Base-by-base conservation (phyloP, 768 basidiomycete species). In the Xanthoconium stramineum region DNA sequence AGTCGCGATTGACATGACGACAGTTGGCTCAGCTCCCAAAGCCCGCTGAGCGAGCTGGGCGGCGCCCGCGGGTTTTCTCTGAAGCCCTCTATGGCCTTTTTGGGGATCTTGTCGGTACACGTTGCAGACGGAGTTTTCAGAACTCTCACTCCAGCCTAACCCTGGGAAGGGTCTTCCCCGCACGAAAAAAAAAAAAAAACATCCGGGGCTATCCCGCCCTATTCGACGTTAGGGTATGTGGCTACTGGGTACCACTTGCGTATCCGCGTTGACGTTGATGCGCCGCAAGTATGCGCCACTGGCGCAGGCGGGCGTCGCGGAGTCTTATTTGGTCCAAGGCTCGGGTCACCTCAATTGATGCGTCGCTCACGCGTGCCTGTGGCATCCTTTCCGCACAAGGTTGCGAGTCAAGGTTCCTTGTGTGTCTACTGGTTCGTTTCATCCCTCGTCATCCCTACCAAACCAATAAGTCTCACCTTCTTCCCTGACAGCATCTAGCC, bases 311-410 rank as follows among this genome's bases (percentile, higher is more conserved):
- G n/a, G 32, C 8, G 28, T 37, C 43, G 52, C 42, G 42, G 10
- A 24, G 12, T 36, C 35, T 19, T 32, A 40, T 32, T 12, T 10
- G 35, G 12, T 12, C 42, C 54, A 61, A 48, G 50, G 49, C 7
- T 50, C 38, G 47, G 44, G 58, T 52, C 54, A 19, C 37, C 53
- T 49, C 47, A 57, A 65, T 47, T 52, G 52, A 36, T 20, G 24
- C 24, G 17, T 19, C n/a, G 6, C 32, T 17, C 15, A 30, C 52
- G 19, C 42, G 63, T 62, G 19, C 63, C 63, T 65, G 60, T 40
- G 49, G 33, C 33, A 12, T 35, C 12, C 33, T 8, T 35, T 35
- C 5, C 61, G 50, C 38, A 32, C 10, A 43, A 17, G 32, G 36
- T 5, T 35, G 47, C 32, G 10, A 29, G 20, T n/a, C 39, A 20